Base-by-base conservation (phyloP, 2,329 filamentous ascomycete species). In the Chalara sp. region DNA sequence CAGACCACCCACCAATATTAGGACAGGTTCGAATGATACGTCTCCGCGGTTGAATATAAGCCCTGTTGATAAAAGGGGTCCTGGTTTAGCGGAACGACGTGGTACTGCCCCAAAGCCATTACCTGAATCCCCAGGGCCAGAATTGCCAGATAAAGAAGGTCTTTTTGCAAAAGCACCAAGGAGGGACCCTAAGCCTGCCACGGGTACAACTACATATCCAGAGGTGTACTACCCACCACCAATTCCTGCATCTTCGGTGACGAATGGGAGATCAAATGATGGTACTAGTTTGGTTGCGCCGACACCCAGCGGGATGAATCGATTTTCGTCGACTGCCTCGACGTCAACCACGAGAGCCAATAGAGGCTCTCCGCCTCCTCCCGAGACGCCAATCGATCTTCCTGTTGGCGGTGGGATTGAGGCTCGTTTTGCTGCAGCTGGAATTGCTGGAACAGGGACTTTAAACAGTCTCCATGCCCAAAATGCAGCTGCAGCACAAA, bases 311-410 rank as follows among this genome's bases (percentile, higher is more conserved):
- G 72, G 72, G 32, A 76, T 85, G 56, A 83, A 80, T 62, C 76
- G 82, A 43, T 82, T 83, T 58, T 76, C 78, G 8, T 96, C 92
- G 2, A 95, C 89, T 6, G 90, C 92, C 11, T 97, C 93, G 0
- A 95, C 84, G 10, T 95, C 91, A 2, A 99, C 93, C 1, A 96
- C 92, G 2, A 83, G 88, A 57, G 93, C 93, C 21, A 91, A 87
- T 63, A 81, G 93, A 60, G 93, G 93, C 42, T 97, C 92, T 31
- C 93, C 93, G 5, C 92, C 93, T 5, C 93, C 93, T 1, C 93
- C 93, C 6, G 92, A 97, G 67, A 97, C 93, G 0, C 89, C 93
- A 32, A 78, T 92, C 32, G 87, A 86, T 40, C 87, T 86, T 1
- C 83, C 81, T 13, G 81, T 85, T 2, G 82, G 83, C 49, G 89